Conservation (phyloP, 1,139 yeast species). For the Yamadazyma aaseri region DNA sequence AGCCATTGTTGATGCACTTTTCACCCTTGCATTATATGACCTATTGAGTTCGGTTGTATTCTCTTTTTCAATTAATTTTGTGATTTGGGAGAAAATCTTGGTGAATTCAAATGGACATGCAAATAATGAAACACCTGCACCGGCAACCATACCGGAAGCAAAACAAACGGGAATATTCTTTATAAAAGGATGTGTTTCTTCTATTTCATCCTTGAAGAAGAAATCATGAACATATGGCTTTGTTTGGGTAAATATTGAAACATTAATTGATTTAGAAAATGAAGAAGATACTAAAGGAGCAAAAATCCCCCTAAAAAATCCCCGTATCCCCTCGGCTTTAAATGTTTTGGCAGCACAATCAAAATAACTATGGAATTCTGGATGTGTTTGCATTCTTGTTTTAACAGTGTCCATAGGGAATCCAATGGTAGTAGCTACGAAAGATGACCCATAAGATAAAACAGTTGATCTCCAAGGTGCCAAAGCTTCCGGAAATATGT, state of each 20-base stretch:
- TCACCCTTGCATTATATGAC: slow-evolving; percentile 4
- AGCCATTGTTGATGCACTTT: slow-evolving; percentile 25
- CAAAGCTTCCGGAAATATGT: slow-evolving; percentile 49
- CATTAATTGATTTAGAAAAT: slow-evolving; percentile 63
- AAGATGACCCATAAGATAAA: slow-evolving; percentile 64
- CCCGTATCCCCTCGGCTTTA: slow-evolving; percentile 60
- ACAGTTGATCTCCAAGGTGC: slow-evolving; percentile 59
- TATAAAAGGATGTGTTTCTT: slow-evolving; percentile 36
- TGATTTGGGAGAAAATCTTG: slow-evolving; percentile 76
- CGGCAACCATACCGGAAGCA: slow-evolving; percentile 65
- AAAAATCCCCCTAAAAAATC: slow-evolving; percentile 73
- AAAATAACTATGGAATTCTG: slow-evolving; percentile 51
- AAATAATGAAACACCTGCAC: slow-evolving; percentile 60
- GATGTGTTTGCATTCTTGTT: slow-evolving; percentile 80
- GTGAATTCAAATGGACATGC: slow-evolving; percentile 89
- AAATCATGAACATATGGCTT: slow-evolving; percentile 48
- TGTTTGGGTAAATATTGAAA: slow-evolving; percentile 58
- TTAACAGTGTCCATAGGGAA: slow-evolving; percentile 84
- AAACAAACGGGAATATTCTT: slow-evolving; percentile 67
- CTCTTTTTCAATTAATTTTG: slow-evolving; percentile 41
- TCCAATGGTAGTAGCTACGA: slow-evolving; percentile 69
- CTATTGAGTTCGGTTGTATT: slow-evolving; percentile 1
- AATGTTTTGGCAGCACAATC: slow-evolving; percentile 63
- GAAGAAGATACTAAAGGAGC: slow-evolving; percentile 72
- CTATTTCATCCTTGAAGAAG: slow-evolving; percentile 20